Base-by-base conservation (phyloP, 768 basidiomycete genomes). In the Boletus insuetus region DNA sequence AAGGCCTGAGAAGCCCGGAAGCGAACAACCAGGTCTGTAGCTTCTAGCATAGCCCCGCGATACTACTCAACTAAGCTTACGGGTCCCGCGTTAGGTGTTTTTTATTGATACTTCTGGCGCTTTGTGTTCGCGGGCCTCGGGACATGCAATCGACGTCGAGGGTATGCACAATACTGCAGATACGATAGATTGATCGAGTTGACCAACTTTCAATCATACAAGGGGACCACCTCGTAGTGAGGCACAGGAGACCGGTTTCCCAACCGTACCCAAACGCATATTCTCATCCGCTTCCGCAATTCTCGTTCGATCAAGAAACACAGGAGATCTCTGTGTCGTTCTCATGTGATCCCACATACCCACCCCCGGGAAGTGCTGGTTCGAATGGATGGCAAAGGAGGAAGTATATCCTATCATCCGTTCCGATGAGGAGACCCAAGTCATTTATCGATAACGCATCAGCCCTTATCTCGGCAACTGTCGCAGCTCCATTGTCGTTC, bases 101-200 rank as follows among this genome's bases (percentile, higher is more conserved):
- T 93, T 89, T 73, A 81, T 93, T 50, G 91, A 94, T 67, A 79
- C 81, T 3, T 81, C 82, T 19, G 91, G 91, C 19, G 83, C 83
- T 11, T 70, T 93, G 40, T 93, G 89, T 67, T 89, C 91, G 10
- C 80, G 87, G 60, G 80, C 83, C 4, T 82, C 90, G 16, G 91
- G 91, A 0, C 90, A 92, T 70, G 91, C 90, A 9, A 74, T 94
- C 37, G 91, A 94, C 62, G 71, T 93, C 35, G 83, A 92, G 77
- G 81, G 90, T 86, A 69, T 22, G 72, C 58, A 16, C 19, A 44
- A 46, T 37, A 29, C 24, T 29, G 6, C 45, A 45, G 38, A 46
- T 45, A 17, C 19, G 24, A 49, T 38, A 14, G 26, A 47, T 12
- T 26, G 13, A n/a, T n/a, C n/a, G n/a, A n/a, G n/a, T 45, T 57